These are phyloP conservation scores for Tarenaya hassleriana DNA, from an alignment of 345 rosid genomes.

Conservation along the genomic window DNA sequence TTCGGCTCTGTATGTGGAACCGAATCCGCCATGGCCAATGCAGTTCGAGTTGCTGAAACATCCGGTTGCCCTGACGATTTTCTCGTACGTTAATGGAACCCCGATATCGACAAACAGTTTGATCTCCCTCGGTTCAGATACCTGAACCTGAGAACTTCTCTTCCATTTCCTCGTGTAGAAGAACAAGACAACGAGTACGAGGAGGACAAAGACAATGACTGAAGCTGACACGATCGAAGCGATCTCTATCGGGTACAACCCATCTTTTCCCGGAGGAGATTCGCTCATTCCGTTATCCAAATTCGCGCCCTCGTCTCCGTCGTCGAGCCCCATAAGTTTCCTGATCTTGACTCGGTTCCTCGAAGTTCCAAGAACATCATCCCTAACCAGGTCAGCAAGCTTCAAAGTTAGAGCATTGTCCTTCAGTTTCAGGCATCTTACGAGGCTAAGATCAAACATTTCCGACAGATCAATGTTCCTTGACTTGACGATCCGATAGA, in stretches of 20 bases:
- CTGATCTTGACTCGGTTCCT: conserved; percentile 29
- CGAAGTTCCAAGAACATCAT: conserved; percentile 26
- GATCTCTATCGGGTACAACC: conserved; percentile 45
- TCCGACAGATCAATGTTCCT: conserved; percentile 23
- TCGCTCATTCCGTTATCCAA: not conserved
- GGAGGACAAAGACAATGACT: conserved; percentile 47
- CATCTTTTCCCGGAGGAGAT: conserved; percentile 11
- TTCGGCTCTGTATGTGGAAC: conserved; percentile 54
- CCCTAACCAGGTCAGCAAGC: conserved; percentile 25
- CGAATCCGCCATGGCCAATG: conserved; percentile 63
- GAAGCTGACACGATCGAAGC: conserved; percentile 60
- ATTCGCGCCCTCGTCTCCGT: not conserved
- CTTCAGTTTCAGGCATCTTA: conserved; percentile 4
- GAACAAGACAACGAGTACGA: conserved; percentile 40
- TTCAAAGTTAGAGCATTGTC: conserved; percentile 31
- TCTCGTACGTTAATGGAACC: conserved; percentile 40
- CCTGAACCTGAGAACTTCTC: conserved; percentile 32
- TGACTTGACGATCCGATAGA: conserved; percentile 30
- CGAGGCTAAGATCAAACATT: too few species aligned
- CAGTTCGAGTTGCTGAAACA: conserved; percentile 44
- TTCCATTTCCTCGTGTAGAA: conserved; percentile 38
- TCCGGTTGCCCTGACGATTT: conserved; percentile 50
- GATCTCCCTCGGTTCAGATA: conserved; percentile 36
- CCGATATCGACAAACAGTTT: conserved; percentile 40
- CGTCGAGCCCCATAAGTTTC: conserved; percentile 21